Evolutionary conservation across 805 yeast genomes (phyloP).

Genomic region (Millerago galiae): DNA sequence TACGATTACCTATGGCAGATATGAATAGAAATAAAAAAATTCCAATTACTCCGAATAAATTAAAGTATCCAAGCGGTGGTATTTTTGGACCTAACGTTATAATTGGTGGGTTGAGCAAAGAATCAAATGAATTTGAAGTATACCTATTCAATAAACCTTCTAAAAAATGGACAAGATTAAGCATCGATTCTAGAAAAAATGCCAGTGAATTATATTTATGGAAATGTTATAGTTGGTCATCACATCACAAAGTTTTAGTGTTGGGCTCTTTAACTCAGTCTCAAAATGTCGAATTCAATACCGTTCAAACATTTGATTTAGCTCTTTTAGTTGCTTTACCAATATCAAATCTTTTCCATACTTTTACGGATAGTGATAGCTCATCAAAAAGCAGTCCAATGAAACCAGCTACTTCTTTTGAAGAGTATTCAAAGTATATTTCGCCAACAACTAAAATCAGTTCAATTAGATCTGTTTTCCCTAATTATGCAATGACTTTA

Average conservation of each 20-base stretch:
- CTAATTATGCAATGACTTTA: constrained; percentile 70
- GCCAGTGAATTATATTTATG: constrained; percentile 47
- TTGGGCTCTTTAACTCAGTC: constrained; percentile 38
- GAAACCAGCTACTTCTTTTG: constrained; percentile 34
- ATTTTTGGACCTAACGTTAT: constrained; percentile 61
- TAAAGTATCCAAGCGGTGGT: constrained; percentile 54
- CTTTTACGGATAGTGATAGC: constrained; percentile 9
- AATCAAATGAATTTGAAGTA: constrained; percentile 37
- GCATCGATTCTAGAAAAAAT: constrained; percentile 40
- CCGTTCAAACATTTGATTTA: constrained; percentile 37
- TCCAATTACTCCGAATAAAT: constrained; percentile 37
- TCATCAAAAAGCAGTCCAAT: constrained; percentile 3
- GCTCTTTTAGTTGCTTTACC: constrained; percentile 49
- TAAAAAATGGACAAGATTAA: constrained; percentile 59
- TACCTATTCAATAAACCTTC: constrained; percentile 47
- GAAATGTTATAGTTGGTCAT: constrained; percentile 68
- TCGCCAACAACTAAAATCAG: constrained; percentile 67
- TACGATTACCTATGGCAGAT: constrained; percentile 23
- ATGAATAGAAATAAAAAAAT: constrained; percentile 10
- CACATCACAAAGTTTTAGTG: constrained; percentile 65
- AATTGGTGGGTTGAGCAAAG: constrained; percentile 51
- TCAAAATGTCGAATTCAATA: constrained; percentile 22
- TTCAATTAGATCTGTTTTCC: constrained; percentile 62
- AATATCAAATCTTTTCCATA: constrained; percentile 38
- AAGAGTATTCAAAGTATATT: constrained; percentile 66